These are phyloP conservation scores for Botrytis galanthina DNA, from an alignment of 2,329 filamentous ascomycete genomes.

Conservation along the genomic window DNA sequence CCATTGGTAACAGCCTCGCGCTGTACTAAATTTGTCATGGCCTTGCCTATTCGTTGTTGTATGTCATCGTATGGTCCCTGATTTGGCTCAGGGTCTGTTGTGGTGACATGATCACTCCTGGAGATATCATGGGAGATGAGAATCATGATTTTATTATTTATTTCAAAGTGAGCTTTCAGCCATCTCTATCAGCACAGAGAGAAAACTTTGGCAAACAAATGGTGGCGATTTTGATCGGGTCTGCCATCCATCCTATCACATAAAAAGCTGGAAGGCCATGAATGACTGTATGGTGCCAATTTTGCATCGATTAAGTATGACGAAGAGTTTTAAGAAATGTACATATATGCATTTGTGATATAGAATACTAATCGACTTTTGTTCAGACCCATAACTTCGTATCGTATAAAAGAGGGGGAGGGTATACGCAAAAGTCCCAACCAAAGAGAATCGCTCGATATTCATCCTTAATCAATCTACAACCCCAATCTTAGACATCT, in stretches of 20 bases:
- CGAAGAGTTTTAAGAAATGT: not conserved
- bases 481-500: conserved; percentile 19
- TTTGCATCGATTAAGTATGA: not conserved
- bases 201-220: not conserved
- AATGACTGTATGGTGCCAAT: not conserved
- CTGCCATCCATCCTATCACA: not conserved
- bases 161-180: not conserved
- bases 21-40: not conserved
- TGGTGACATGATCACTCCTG: not conserved
- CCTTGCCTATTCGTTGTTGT: not conserved
- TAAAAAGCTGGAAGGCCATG: not conserved
- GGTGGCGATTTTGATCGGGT: not conserved
- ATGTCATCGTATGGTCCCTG: not conserved
- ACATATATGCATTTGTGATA: conserved; percentile 3
- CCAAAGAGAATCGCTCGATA: conserved; percentile 16
- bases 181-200: not conserved
- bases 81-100: not conserved
- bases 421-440: conserved; percentile 16
- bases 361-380: conserved; percentile 3
- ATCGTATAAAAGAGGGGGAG: conserved; percentile 10
- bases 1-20: not conserved
- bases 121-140: not conserved
- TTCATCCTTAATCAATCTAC: conserved; percentile 18
- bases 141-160: not conserved
- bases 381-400: conserved; percentile 5